These are phyloP conservation scores for Mortierella sp. DNA, from an alignment of 371 early-diverging fungal genomes.

Conservation along the genomic window DNA sequence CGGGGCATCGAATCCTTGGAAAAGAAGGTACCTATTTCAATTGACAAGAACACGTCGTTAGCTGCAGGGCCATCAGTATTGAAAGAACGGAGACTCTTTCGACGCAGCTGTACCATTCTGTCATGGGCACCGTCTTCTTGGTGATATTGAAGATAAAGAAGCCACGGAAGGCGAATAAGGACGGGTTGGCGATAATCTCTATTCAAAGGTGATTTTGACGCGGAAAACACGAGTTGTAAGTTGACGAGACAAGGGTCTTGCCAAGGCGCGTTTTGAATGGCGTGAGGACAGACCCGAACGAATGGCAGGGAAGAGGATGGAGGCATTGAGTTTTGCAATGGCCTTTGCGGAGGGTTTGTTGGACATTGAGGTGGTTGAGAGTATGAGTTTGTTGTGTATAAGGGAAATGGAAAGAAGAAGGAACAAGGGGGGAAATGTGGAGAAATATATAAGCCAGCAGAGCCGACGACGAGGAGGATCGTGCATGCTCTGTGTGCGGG, in stretches of 20 bases:
- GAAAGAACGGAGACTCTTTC: background rate
- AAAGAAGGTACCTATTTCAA: conserved; percentile 34
- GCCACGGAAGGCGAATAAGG: conserved; percentile 51
- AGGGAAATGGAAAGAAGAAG: background rate
- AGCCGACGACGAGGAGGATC: background rate
- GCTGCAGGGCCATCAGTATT: background rate
- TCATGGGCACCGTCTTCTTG: conserved; percentile 37
- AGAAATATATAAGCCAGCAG: background rate
- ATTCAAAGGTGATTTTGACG: background rate
- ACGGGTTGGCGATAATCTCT: conserved; percentile 45
- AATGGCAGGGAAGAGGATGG: conserved; percentile 55
- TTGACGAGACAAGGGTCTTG: background rate
- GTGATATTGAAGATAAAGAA: conserved; percentile 54
- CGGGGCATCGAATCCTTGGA: conserved; percentile 52
- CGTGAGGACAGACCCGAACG: conserved; percentile 27
- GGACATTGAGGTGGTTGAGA: conserved; percentile 21
- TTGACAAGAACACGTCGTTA: background rate
- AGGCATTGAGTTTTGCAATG: conserved; percentile 51
- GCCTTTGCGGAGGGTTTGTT: conserved; percentile 51
- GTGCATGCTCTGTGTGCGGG: background rate
- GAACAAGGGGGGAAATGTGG: background rate
- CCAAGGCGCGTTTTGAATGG: background rate
- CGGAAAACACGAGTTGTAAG: background rate
- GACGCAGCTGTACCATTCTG: conserved; percentile 31
- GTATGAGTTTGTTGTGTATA: background rate